A percentile compares a stretch with the other conserved stretches of the same genome.
These are phyloP conservation scores for Myxozyma lipomycoides DNA, from an alignment of 805 yeast species.

Conservation along the genomic window DNA sequence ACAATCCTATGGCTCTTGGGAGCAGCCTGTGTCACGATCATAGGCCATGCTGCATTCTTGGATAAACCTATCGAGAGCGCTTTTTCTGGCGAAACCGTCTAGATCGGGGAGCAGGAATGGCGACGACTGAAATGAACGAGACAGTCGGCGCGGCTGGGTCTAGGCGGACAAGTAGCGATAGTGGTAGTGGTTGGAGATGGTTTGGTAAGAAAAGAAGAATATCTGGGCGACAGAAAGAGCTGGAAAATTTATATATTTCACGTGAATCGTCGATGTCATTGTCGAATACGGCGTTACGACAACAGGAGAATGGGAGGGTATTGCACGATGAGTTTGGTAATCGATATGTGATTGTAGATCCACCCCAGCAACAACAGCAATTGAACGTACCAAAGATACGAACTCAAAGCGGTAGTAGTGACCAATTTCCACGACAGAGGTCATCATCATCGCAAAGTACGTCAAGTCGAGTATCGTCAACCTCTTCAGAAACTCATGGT, in stretches of 20 bases:
- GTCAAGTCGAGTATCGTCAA: too few species aligned
- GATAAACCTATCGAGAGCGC: conserved; percentile 96
- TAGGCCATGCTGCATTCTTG: conserved; percentile 83
- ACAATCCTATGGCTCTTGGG: conserved; percentile 91
- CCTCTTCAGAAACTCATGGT: too few species aligned
- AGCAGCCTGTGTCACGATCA: conserved; percentile 70
- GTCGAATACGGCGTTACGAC: neutral
- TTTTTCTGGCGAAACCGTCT: conserved; percentile 70
- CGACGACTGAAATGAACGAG: too few species aligned
- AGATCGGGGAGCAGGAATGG: conserved; percentile 10
- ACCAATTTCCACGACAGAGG: too few species aligned
- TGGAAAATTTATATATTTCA: neutral
- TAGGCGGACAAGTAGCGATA: neutral
- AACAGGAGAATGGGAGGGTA: conserved; percentile 1
- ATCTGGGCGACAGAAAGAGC: neutral
- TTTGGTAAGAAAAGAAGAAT: neutral
- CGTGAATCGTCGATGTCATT: neutral
- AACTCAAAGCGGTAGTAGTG: neutral
- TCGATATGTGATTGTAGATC: neutral
- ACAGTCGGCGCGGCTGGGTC: neutral
- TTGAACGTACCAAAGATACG: neutral
- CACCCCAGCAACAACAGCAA: neutral
- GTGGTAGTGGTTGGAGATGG: neutral
- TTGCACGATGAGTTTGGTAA: conserved; percentile 13
- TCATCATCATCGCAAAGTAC: too few species aligned